These are phyloP conservation scores for Hsuehochloa calcarea DNA, from an alignment of 176 grass and related monocot species.

Conservation along the genomic window DNA sequence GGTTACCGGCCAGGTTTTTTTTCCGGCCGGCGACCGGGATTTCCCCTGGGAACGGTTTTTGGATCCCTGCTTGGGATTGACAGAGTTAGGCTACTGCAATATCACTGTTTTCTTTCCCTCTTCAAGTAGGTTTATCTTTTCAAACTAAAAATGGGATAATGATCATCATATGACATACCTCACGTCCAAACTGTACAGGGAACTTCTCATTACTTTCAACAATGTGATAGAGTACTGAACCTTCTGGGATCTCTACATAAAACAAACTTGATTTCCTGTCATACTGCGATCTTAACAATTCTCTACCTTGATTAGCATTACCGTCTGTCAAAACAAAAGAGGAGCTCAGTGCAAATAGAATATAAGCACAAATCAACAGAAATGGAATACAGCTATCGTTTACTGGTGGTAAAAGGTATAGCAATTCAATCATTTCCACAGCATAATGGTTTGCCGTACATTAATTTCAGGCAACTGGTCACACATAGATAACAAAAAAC, in stretches of 20 bases:
- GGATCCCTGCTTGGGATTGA: no score
- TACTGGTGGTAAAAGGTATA: not conserved
- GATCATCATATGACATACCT: constrained; percentile 44
- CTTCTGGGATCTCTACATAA: constrained; percentile 87
- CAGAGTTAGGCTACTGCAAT: not conserved
- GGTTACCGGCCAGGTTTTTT: no score
- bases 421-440: constrained; percentile 1
- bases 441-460: not conserved
- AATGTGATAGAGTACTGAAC: constrained; percentile 54
- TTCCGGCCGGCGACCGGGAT: no score
- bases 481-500: constrained; percentile 13
- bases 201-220: constrained; percentile 72
- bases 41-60: no score
- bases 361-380: not conserved
- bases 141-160: not conserved
- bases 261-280: constrained; percentile 69
- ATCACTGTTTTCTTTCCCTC: not conserved
- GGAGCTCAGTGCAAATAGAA: not conserved
- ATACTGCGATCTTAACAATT: constrained; percentile 64
- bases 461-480: not conserved
- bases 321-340: constrained; percentile 44
- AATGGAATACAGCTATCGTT: not conserved
- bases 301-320: constrained; percentile 48
- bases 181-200: constrained; percentile 86
- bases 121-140: not conserved